phyloP scores from a whole-genome alignment of 345 rosid species.

The Geranium brycei region DNA sequence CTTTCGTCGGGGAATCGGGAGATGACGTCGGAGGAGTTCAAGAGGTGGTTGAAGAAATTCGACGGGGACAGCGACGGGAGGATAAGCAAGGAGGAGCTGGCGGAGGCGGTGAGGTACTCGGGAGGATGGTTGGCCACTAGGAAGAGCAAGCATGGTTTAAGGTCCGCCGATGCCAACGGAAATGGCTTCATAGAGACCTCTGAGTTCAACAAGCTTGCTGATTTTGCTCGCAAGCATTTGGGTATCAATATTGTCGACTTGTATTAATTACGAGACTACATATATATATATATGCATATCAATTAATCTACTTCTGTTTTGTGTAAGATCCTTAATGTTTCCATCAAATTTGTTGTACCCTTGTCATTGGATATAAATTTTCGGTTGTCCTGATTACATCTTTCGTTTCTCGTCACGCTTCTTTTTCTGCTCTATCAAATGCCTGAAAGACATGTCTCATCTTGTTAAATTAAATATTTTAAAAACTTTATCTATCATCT shows the following conservation, averaged over 20 bases:
- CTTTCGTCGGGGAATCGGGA: slow-evolving; percentile 1
- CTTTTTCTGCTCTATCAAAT: too few relatives aligned
- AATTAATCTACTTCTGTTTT: too few relatives aligned
- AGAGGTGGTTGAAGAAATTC: slow-evolving; percentile 12
- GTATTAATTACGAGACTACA: background rate
- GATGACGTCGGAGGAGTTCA: slow-evolving; percentile 20
- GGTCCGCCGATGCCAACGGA: slow-evolving; percentile 7
- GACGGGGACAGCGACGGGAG: slow-evolving; percentile 14
- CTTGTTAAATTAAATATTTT: too few relatives aligned
- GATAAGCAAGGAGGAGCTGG: slow-evolving; percentile 21
- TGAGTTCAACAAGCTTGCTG: slow-evolving; percentile 12
- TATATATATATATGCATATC: too few relatives aligned
- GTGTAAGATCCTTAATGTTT: too few relatives aligned
- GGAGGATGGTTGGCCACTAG: slow-evolving; percentile 7
- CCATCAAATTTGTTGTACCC: too few relatives aligned
- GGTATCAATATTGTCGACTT: slow-evolving; percentile 1
- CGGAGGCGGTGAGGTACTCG: slow-evolving; percentile 7
- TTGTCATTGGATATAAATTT: too few relatives aligned
- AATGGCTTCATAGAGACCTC: slow-evolving; percentile 15
- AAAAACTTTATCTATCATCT: too few relatives aligned
- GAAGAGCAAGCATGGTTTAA: slow-evolving; percentile 8
- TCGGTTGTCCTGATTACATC: too few relatives aligned
- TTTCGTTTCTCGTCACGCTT: too few relatives aligned
- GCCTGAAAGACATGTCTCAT: too few relatives aligned
- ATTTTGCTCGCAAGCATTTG: slow-evolving; percentile 13